Conservation (phyloP, 2,329 filamentous ascomycete genomes). For the Clarireedia paspali region DNA sequence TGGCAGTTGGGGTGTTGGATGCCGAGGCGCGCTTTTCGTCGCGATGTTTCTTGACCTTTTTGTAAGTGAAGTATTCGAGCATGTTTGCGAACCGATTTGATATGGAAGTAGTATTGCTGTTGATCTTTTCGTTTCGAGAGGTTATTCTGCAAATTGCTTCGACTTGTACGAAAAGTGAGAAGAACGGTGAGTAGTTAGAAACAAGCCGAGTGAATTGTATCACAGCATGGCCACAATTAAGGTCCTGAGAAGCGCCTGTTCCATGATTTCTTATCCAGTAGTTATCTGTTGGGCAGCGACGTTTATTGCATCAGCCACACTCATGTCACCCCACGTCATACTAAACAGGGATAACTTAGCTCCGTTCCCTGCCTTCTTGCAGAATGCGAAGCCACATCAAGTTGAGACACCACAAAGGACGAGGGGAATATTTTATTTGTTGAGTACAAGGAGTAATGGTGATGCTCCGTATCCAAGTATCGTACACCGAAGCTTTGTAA, state of each 20-base stretch:
- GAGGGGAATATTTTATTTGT: no score
- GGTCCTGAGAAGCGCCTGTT: neutral
- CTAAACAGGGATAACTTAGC: neutral
- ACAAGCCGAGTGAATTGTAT: neutral
- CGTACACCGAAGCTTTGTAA: no score
- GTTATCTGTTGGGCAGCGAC: neutral
- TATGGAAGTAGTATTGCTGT: no score
- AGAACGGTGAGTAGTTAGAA: no score
- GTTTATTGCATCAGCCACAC: neutral
- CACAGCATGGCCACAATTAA: neutral
- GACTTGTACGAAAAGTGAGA: no score
- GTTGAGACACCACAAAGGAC: neutral
- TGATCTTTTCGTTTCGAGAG: neutral
- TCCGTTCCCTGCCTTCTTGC: neutral
- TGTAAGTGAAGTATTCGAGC: conserved; percentile 56
- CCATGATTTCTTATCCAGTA: conserved; percentile 1
- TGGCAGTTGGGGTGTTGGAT: conserved; percentile 3
- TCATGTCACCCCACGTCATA: neutral
- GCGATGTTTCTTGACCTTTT: conserved; percentile 54
- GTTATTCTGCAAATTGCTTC: no score
- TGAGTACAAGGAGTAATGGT: neutral
- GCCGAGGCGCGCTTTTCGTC: conserved; percentile 30
- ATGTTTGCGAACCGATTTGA: conserved; percentile 33
- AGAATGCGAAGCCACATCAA: neutral
- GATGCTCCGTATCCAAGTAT: no score